phyloP scores from a whole-genome alignment of 805 yeast species.

The Yarrowia bubula region DNA sequence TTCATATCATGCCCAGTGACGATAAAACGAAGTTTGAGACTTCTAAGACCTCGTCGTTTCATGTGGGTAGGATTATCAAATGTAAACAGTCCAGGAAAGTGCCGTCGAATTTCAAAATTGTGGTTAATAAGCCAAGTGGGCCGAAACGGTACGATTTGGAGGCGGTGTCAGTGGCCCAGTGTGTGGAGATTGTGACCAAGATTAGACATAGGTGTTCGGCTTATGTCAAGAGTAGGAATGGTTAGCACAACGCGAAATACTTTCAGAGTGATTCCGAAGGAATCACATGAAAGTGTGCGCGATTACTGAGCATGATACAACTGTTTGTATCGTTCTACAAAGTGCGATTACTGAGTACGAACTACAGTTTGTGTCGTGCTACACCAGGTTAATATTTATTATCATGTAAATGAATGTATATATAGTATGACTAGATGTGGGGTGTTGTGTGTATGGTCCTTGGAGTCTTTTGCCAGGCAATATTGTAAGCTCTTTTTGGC shows the following conservation, averaged over 20 bases:
- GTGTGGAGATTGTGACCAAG: slow-evolving; percentile 74
- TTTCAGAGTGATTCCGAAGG: not conserved
- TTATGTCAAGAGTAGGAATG: not conserved
- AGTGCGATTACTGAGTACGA: not conserved
- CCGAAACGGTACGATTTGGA: slow-evolving; percentile 86
- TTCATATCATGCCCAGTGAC: slow-evolving; percentile 83
- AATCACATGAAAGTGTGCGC: too few species aligned
- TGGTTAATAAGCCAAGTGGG: slow-evolving; percentile 64
- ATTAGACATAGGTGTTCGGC: slow-evolving; percentile 41
- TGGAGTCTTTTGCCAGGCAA: too few species aligned
- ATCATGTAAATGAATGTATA: too few species aligned
- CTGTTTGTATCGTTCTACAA: too few species aligned
- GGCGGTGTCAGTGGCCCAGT: slow-evolving; percentile 58
- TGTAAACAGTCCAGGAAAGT: slow-evolving; percentile 75
- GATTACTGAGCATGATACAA: not conserved
- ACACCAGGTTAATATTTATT: too few species aligned
- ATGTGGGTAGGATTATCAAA: slow-evolving; percentile 70
- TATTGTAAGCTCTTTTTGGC: too few species aligned
- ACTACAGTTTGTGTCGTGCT: too few species aligned
- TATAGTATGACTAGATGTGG: too few species aligned
- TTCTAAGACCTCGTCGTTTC: slow-evolving; percentile 83
- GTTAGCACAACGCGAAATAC: slow-evolving; percentile 1
- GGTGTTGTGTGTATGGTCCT: too few species aligned
- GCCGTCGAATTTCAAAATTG: slow-evolving; percentile 77
- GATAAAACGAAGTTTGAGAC: slow-evolving; percentile 69